phyloP scores from a whole-genome alignment of 2,329 filamentous ascomycete species.

The Pseudogymnoascus sp. region DNA sequence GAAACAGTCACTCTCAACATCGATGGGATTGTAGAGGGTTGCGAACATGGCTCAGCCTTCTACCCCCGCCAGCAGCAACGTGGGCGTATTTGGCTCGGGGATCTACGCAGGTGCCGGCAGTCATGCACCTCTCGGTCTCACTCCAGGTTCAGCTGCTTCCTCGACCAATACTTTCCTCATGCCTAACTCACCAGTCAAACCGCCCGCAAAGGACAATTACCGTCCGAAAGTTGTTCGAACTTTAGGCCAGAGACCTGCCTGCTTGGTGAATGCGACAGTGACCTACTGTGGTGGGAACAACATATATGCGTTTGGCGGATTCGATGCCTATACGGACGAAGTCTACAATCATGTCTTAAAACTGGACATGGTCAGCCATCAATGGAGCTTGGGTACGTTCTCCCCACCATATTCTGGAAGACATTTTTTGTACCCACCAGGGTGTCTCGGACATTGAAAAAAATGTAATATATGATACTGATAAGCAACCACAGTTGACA shows the following conservation, averaged over 20 bases:
- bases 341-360: conserved; percentile 95
- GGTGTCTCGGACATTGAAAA: background rate
- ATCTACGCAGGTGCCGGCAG: conserved; percentile 15
- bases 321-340: conserved; percentile 98
- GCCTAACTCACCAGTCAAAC: conserved; percentile 72
- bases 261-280: conserved; percentile 93
- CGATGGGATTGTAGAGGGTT: background rate
- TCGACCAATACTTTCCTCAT: conserved; percentile 79
- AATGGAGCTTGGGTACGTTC: conserved; percentile 61
- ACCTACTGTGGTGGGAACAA: conserved; percentile 98
- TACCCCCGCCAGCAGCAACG: conserved; percentile 32
- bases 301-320: conserved; percentile 96
- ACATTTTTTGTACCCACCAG: conserved; percentile 4
- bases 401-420: background rate
- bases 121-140: conserved; percentile 20
- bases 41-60: conserved; percentile 37
- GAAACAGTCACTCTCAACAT: background rate
- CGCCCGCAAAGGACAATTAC: conserved; percentile 61
- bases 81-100: conserved; percentile 37
- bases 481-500: conserved; percentile 56
- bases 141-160: conserved; percentile 44
- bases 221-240: conserved; percentile 75
- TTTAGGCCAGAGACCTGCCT: conserved; percentile 75
- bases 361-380: conserved; percentile 75
- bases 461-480: background rate